Evolutionary conservation across 768 basidiomycete genomes (phyloP), one percentile per base, ranked within the genome.

Genomic region (Termitomyces sp.): DNA sequence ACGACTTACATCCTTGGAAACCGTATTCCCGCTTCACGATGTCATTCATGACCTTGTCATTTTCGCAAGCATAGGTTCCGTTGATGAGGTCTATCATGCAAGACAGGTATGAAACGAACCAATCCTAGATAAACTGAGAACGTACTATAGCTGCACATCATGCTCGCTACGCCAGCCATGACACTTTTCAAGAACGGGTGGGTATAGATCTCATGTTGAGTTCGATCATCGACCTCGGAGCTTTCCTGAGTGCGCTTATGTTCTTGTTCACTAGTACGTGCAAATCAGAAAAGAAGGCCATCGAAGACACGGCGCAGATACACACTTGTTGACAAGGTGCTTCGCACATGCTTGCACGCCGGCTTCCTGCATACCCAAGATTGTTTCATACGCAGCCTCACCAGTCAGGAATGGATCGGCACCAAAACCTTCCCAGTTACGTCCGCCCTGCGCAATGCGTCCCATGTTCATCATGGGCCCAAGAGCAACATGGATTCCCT

Each of bases 361-460:
- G 9, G 71, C 78, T 22, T 73, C 63, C 64, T 97, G 94, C 72
- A 95, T 69, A 7, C 94, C 94, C 16, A 89, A 71, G 50, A 95
- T 82, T 0, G 92, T 95, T 68, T 93, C 89, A 53, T 84, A 88
- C 4, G 85, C 81, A 1, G 77, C 75, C 64, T 91, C 91, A 12
- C 94, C 92, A n/a, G 81, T 63, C 15, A 96, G 73, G 72, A 84
- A 96, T 0, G 94, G 94, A 67, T 97, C 94, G 10, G 81, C 91
- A 29, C 94, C 93, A 54, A 94, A 94, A n/a, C 91, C 92, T 76
- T 96, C 94, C 91, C 92, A 96, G 69, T 94, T 93, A 27, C 94
- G 77, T 16, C 94, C 94, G 7, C 88, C 91, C 59, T 82, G 76
- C 3, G 89, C 85, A 18, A 86, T 70, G 16, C 90, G 82, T 1